Evolutionary conservation across 2,329 filamentous ascomycete species (phyloP).

Genomic region (Akanthomyces uredinophilus): DNA sequence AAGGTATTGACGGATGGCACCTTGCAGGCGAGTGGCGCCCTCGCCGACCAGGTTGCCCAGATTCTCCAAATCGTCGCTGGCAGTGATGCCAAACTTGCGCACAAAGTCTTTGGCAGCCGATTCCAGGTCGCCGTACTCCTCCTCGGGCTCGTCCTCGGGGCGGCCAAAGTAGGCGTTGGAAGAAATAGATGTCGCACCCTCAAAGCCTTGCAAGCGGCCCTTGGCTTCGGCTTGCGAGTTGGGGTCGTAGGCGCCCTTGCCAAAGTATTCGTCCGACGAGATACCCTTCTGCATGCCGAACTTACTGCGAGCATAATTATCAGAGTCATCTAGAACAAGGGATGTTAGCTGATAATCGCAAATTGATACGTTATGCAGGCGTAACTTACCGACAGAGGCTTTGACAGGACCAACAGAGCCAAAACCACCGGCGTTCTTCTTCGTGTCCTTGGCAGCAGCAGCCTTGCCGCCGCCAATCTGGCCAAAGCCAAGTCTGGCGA

Average conservation of each 20-base stretch:
- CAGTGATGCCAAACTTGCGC: conserved; percentile 89
- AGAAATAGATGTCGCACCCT: conserved; percentile 86
- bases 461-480: conserved; percentile 66
- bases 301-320: conserved; percentile 79
- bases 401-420: conserved; percentile 77
- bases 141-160: conserved; percentile 72
- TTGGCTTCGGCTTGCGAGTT: conserved; percentile 79
- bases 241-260: conserved; percentile 81
- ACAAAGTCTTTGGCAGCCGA: conserved; percentile 94
- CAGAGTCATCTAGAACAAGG: conserved; percentile 56
- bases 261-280: conserved; percentile 97
- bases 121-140: conserved; percentile 89
- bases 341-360: not conserved
- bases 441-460: conserved; percentile 43
- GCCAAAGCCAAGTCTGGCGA: conserved; percentile 80
- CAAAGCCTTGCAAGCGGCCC: conserved; percentile 80
- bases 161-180: conserved; percentile 97
- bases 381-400: conserved; percentile 58
- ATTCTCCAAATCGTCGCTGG: conserved; percentile 93
- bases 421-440: conserved; percentile 79
- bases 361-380: not conserved
- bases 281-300: conserved; percentile 94
- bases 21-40: conserved; percentile 78
- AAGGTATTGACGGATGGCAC: conserved; percentile 61
- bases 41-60: conserved; percentile 77